These are phyloP conservation scores for Lophiotrema nucula DNA, from an alignment of 495 filamentous ascomycete genomes.

Conservation along the genomic window DNA sequence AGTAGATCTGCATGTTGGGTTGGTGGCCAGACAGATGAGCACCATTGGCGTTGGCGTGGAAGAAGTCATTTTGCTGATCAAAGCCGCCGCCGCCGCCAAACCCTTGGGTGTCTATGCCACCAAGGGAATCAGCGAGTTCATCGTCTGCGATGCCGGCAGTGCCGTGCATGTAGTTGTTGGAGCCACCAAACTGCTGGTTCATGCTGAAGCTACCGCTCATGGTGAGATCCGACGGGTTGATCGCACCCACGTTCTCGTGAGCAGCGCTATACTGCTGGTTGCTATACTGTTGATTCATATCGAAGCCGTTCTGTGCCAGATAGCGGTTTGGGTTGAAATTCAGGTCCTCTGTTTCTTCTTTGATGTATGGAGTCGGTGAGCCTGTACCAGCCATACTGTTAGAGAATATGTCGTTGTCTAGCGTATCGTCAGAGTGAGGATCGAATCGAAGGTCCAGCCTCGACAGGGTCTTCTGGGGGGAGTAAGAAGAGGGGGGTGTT, in stretches of 20 bases:
- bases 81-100: slow-evolving; percentile 47
- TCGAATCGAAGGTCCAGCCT: slow-evolving; percentile 39
- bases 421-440: slow-evolving; percentile 39
- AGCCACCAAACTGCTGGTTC: slow-evolving; percentile 35
- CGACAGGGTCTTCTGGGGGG: slow-evolving; percentile 35
- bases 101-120: slow-evolving; percentile 30
- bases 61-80: slow-evolving; percentile 31
- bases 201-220: slow-evolving; percentile 51
- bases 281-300: slow-evolving; percentile 61
- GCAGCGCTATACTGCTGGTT: slow-evolving; percentile 60
- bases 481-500: slow-evolving; percentile 33
- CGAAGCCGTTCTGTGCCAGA: slow-evolving; percentile 59
- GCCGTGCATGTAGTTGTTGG: slow-evolving; percentile 43
- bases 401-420: slow-evolving; percentile 39
- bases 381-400: slow-evolving; percentile 47
- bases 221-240: slow-evolving; percentile 84
- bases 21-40: slow-evolving; percentile 37
- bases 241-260: slow-evolving; percentile 58
- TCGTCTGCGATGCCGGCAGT: slow-evolving; percentile 61
- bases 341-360: slow-evolving; percentile 72
- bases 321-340: slow-evolving; percentile 53
- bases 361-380: slow-evolving; percentile 66
- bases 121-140: slow-evolving; percentile 58
- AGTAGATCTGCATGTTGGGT: slow-evolving; percentile 68
- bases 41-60: slow-evolving; percentile 24